These are phyloP conservation scores for Excoecaria cochinchinensis DNA, from an alignment of 345 rosid genomes.

Conservation along the genomic window DNA sequence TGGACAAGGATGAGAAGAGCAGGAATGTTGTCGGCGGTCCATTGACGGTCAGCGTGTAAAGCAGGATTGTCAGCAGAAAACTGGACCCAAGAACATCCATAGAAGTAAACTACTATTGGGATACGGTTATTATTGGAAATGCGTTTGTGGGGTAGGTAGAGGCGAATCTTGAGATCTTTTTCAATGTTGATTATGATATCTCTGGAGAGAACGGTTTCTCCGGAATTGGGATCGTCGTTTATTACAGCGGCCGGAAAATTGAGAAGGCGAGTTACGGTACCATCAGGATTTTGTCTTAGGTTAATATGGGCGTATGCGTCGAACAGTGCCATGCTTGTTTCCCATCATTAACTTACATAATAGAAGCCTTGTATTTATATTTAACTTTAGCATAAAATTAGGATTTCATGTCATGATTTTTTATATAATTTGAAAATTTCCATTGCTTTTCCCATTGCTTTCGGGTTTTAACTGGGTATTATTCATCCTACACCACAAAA, in stretches of 20 bases:
- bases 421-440: neutral
- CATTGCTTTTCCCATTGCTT: neutral
- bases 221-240: constrained; percentile 23
- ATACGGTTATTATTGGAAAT: neutral
- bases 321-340: constrained; percentile 12
- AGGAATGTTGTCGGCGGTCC: neutral
- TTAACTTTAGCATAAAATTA: neutral
- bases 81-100: constrained; percentile 5
- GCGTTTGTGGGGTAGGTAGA: constrained; percentile 31
- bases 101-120: constrained; percentile 11
- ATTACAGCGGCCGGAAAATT: constrained; percentile 15
- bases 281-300: constrained; percentile 35
- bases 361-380: too few species aligned
- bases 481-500: neutral
- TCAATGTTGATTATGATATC: constrained; percentile 32
- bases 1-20: constrained; percentile 8
- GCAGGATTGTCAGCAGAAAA: neutral
- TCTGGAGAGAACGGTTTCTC: constrained; percentile 34
- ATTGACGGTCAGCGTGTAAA: neutral
- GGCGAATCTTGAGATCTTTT: constrained; percentile 27
- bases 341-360: too few species aligned
- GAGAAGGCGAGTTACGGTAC: constrained; percentile 37
- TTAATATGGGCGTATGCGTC: constrained; percentile 38
- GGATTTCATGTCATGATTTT: neutral
- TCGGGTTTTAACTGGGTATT: neutral